Conservation (phyloP, 2,329 filamentous ascomycete genomes). For the Phialophora macrospora region DNA sequence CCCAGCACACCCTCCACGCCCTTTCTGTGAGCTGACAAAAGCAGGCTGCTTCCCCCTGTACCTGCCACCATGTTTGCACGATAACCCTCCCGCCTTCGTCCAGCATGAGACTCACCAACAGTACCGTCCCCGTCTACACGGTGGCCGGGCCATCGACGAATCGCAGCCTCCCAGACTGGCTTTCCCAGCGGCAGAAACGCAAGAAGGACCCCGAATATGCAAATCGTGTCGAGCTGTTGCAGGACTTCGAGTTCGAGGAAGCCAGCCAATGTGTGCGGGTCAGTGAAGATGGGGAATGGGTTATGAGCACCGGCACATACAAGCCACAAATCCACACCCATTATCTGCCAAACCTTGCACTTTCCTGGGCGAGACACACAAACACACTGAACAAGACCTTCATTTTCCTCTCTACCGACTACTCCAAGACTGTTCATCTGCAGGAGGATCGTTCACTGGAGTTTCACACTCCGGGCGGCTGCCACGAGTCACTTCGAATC, state of each 20-base stretch:
- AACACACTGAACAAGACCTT: conserved; percentile 91
- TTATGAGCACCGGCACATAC: conserved; percentile 84
- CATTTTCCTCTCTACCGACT: conserved; percentile 83
- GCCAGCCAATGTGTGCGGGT: conserved; percentile 87
- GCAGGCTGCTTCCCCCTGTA: conserved; percentile 2
- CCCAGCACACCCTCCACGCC: not conserved
- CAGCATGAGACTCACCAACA: conserved; percentile 60
- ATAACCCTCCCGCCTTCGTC: not conserved
- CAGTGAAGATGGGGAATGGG: conserved; percentile 95
- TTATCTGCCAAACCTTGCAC: conserved; percentile 85
- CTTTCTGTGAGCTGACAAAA: conserved; percentile 4
- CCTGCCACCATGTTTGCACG: conserved; percentile 1
- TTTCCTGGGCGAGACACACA: conserved; percentile 94
- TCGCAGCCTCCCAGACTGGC: conserved; percentile 91
- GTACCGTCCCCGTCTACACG: conserved; percentile 90
- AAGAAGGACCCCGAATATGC: conserved; percentile 93
- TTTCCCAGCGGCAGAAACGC: conserved; percentile 84
- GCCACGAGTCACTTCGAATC: conserved; percentile 86
- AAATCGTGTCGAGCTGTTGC: conserved; percentile 89
- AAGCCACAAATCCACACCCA: conserved; percentile 93
- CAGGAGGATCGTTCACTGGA: conserved; percentile 90
- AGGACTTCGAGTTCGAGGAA: conserved; percentile 98
- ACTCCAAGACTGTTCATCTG: conserved; percentile 90
- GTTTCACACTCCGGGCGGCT: conserved; percentile 86
- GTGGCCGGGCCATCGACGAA: conserved; percentile 89